phyloP scores from a whole-genome alignment of 208 protist species.

The Jaenimonas drosophilae region DNA sequence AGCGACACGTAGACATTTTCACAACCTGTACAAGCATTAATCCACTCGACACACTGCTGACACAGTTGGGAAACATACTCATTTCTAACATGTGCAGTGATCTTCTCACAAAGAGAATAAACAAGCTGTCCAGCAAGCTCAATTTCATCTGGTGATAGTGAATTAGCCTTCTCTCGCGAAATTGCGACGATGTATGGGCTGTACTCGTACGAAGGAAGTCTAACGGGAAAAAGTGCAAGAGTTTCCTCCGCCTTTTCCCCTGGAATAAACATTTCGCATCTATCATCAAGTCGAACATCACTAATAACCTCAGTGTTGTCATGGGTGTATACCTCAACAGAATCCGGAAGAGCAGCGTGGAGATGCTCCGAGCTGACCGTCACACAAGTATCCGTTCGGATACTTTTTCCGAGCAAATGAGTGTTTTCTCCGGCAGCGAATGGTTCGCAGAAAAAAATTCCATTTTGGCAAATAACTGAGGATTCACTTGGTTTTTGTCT shows the following conservation, averaged over 20 bases:
- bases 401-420: conserved; percentile 13
- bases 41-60: conserved; percentile 45
- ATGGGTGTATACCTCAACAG: conserved; percentile 12
- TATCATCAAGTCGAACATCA: conserved; percentile 8
- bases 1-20: conserved; percentile 32
- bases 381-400: conserved; percentile 13
- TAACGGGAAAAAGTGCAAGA: conserved; percentile 27
- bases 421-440: neutral
- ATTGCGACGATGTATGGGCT: conserved; percentile 22
- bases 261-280: conserved; percentile 17
- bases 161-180: conserved; percentile 7
- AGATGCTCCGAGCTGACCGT: conserved; percentile 18
- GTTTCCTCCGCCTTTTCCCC: conserved; percentile 18
- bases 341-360: conserved; percentile 3
- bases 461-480: conserved; percentile 35
- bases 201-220: conserved; percentile 5
- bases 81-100: conserved; percentile 9
- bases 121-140: conserved; percentile 8
- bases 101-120: conserved; percentile 11
- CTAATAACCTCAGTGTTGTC: conserved; percentile 12
- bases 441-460: conserved; percentile 16
- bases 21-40: conserved; percentile 23
- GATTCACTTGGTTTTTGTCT: conserved; percentile 14
- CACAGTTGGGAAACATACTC: conserved; percentile 15
- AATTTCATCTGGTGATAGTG: conserved; percentile 11